Percentiles rank a stretch among this genome's conserved stretches.
These are phyloP conservation scores for Xylaria sp. DNA, from an alignment of 2,329 filamentous ascomycete species.

Conservation along the genomic window DNA sequence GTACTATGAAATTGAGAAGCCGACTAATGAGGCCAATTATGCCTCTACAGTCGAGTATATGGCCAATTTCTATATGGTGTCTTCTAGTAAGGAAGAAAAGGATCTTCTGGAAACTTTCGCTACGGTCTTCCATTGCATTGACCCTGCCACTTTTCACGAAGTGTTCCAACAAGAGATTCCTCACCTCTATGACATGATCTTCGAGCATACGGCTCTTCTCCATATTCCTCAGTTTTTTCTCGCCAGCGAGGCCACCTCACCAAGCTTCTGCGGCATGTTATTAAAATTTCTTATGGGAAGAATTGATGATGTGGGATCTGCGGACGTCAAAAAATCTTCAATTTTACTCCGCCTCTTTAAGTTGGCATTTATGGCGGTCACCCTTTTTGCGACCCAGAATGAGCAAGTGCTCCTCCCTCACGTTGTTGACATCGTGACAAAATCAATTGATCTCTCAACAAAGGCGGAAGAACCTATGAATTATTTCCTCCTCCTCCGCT, in stretches of 20 bases:
- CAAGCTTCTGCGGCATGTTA: constrained; percentile 98
- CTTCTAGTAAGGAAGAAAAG: constrained; percentile 95
- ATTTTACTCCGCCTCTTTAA: constrained; percentile 96
- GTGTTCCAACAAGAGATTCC: constrained; percentile 98
- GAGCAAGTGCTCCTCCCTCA: constrained; percentile 95
- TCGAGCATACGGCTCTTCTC: constrained; percentile 91
- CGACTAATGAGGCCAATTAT: constrained; percentile 76
- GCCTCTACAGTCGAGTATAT: constrained; percentile 90
- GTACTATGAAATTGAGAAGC: constrained; percentile 93
- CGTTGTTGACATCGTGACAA: constrained; percentile 96
- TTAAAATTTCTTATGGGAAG: constrained; percentile 97
- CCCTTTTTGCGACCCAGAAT: constrained; percentile 92
- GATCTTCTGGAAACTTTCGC: constrained; percentile 97
- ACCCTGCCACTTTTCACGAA: constrained; percentile 98
- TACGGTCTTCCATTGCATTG: constrained; percentile 97
- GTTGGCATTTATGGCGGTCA: constrained; percentile 98
- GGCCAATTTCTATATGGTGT: constrained; percentile 94
- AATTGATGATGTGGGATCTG: constrained; percentile 92
- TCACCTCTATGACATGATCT: constrained; percentile 96
- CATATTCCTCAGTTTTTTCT: constrained; percentile 98
- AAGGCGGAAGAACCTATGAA: constrained; percentile 98
- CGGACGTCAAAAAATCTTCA: constrained; percentile 90
- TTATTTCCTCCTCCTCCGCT: constrained; percentile 93
- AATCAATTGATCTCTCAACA: constrained; percentile 95
- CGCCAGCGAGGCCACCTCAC: constrained; percentile 97